Evolutionary conservation across 1,139 yeast genomes (phyloP).

Genomic region (Hansenula lynferdii): DNA sequence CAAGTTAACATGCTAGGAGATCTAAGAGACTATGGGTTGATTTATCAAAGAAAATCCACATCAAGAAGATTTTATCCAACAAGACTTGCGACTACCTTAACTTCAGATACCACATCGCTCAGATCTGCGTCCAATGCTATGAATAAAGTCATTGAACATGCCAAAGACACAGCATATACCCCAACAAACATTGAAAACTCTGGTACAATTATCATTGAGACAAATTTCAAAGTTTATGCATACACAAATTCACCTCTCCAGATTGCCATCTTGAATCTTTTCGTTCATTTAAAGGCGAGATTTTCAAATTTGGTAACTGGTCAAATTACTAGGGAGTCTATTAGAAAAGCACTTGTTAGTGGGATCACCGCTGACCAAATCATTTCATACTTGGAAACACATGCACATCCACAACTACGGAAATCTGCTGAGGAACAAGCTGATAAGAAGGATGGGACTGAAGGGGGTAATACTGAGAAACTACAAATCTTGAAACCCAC

Average conservation of each 20-base stretch:
- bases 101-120: slow-evolving; percentile 73
- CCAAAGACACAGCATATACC: slow-evolving; percentile 25
- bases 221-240: slow-evolving; percentile 90
- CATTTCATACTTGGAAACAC: slow-evolving; percentile 80
- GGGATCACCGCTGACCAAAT: slow-evolving; percentile 97
- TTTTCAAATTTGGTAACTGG: slow-evolving; percentile 94
- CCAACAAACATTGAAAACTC: slow-evolving; percentile 23
- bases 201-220: slow-evolving; percentile 84
- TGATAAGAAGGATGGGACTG: slow-evolving; percentile 59
- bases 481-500: slow-evolving; percentile 86
- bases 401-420: slow-evolving; percentile 93
- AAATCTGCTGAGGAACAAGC: slow-evolving; percentile 61
- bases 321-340: slow-evolving; percentile 86
- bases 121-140: slow-evolving; percentile 68
- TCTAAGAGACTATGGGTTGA: slow-evolving; percentile 85
- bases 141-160: slow-evolving; percentile 49
- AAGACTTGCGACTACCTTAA: slow-evolving; percentile 81
- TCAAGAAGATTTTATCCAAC: slow-evolving; percentile 83
- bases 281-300: slow-evolving; percentile 78
- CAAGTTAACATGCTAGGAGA: slow-evolving; percentile 88
- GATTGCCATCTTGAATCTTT: slow-evolving; percentile 84
- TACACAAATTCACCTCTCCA: slow-evolving; percentile 94
- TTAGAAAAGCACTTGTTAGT: slow-evolving; percentile 73
- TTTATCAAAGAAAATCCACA: slow-evolving; percentile 65
- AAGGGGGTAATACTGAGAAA: slow-evolving; percentile 50